Evolutionary conservation across 805 yeast genomes (phyloP).

Genomic region (Metschnikowia gelsemii): DNA sequence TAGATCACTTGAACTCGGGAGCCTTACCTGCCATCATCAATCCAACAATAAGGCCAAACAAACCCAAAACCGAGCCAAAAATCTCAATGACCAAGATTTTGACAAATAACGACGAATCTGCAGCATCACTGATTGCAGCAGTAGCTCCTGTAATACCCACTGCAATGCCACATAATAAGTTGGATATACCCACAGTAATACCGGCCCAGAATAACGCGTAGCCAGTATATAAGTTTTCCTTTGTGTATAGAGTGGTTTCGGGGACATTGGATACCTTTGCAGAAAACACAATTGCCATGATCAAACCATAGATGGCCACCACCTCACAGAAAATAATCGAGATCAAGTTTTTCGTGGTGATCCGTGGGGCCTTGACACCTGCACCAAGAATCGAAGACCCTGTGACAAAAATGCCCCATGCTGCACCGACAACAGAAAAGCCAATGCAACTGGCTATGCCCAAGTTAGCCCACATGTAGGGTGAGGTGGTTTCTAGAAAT

Average conservation of each 20-base stretch:
- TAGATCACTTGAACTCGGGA: conserved; percentile 64
- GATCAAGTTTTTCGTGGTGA: conserved; percentile 94
- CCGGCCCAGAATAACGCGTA: conserved; percentile 98
- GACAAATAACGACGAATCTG: conserved; percentile 91
- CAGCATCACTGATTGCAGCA: conserved; percentile 98
- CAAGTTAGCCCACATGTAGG: conserved; percentile 94
- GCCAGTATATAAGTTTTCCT: conserved; percentile 89
- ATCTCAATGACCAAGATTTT: conserved; percentile 96
- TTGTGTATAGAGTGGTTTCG: conserved; percentile 61
- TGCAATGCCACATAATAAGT: conserved; percentile 93
- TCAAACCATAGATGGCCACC: conserved; percentile 96
- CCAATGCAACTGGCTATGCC: conserved; percentile 94
- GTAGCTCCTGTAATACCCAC: conserved; percentile 98
- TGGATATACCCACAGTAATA: conserved; percentile 87
- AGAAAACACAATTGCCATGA: conserved; percentile 95
- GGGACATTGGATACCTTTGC: conserved; percentile 77
- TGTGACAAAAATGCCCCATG: conserved; percentile 98
- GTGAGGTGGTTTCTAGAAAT: conserved; percentile 80
- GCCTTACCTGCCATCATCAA: conserved; percentile 97
- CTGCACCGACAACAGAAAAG: conserved; percentile 93
- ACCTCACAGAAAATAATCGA: conserved; percentile 98
- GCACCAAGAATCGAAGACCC: conserved; percentile 96
- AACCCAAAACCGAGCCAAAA: conserved; percentile 93
- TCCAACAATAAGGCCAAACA: conserved; percentile 95
- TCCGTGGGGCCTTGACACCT: conserved; percentile 96